Evolutionary conservation across 768 basidiomycete species (phyloP), one percentile per base, ranked within the genome.

Genomic region (Coprinopsis cinerea): DNA sequence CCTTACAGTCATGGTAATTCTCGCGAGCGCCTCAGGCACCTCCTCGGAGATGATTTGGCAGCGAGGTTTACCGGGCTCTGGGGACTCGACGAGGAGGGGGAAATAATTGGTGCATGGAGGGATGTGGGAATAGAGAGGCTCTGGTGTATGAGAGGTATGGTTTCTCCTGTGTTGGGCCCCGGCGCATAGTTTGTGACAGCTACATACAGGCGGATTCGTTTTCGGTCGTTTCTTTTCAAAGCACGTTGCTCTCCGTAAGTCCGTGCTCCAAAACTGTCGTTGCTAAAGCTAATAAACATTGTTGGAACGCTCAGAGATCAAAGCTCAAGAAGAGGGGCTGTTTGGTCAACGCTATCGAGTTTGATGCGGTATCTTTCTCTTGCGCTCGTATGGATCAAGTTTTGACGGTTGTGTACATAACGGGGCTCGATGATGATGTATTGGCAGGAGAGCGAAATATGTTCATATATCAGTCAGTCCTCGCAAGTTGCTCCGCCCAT

Each of bases 51-150:
- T 2, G 74, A 75, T n/a, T 56, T 77, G 5, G 70, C 64, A 1
- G 55, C 63, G 49, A 64, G 67, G 62, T 64, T 81, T 55, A 72
- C 75, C 51, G 67, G 66, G 11, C 61, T 85, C 11, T 80, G 83
- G 83, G 78, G 85, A 23, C 55, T 88, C 41, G 71, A 84, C 62
- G 57, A 64, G 14, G 83, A 92, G 66, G 82, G 83, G 14, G 83
- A 87, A 59, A 59, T 82, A 14, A 65, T 70, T 26, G 76, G 77
- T 0, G 61, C 61, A 5, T 79, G 69, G 67, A 67, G 75, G 9
- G 74, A 78, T 50, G 55, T 77, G 15, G 82, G 82, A 17, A 62
- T 78, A 1, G 69, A 68, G 13, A 73, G 76, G 30, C 46, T 82
- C 22, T 87, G 82, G 79, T 75, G 67, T 56, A 78, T 83, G 73